Evolutionary conservation across 2,329 filamentous ascomycete genomes (phyloP).

Genomic region (Macrophomina phaseolina): DNA sequence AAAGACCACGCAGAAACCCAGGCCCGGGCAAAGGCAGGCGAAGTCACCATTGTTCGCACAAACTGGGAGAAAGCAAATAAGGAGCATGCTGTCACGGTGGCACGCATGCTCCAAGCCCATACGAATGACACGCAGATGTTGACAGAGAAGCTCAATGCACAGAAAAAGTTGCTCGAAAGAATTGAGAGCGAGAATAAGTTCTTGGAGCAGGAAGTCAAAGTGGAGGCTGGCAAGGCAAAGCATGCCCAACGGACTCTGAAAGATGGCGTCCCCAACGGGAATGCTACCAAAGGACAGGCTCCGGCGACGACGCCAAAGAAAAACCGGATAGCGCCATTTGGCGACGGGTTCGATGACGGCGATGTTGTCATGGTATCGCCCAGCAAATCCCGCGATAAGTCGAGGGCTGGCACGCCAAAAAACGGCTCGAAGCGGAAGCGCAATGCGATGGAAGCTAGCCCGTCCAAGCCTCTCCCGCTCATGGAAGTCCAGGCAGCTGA

Average conservation of each 20-base stretch:
- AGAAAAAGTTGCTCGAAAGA: conserved; percentile 68
- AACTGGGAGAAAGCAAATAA: conserved; percentile 68
- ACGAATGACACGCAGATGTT: conserved; percentile 69
- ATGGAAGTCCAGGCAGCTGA: conserved; percentile 35
- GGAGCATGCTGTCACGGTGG: conserved; percentile 67
- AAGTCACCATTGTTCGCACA: conserved; percentile 75
- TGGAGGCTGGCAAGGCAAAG: conserved; percentile 57
- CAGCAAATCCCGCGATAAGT: conserved; percentile 54
- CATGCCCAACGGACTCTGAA: conserved; percentile 47
- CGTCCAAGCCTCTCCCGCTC: conserved; percentile 64
- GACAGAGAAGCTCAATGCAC: conserved; percentile 67
- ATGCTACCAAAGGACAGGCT: conserved; percentile 2
- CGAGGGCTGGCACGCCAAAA: conserved; percentile 65
- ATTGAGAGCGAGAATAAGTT: conserved; percentile 75
- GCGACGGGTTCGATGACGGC: conserved; percentile 79
- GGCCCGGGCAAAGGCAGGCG: conserved; percentile 61
- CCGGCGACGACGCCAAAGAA: conserved; percentile 66
- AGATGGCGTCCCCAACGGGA: conserved; percentile 26
- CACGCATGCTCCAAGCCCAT: conserved; percentile 66
- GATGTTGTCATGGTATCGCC: conserved; percentile 63
- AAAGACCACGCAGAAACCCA: conserved; percentile 38
- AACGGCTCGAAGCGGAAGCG: conserved; percentile 72
- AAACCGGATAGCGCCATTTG: conserved; percentile 63
- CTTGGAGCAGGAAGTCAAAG: conserved; percentile 71
- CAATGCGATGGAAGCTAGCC: conserved; percentile 65